Evolutionary conservation across 305 asterid genomes (phyloP), one percentile per base, ranked within the genome.

Genomic region (Plantago rigida): DNA sequence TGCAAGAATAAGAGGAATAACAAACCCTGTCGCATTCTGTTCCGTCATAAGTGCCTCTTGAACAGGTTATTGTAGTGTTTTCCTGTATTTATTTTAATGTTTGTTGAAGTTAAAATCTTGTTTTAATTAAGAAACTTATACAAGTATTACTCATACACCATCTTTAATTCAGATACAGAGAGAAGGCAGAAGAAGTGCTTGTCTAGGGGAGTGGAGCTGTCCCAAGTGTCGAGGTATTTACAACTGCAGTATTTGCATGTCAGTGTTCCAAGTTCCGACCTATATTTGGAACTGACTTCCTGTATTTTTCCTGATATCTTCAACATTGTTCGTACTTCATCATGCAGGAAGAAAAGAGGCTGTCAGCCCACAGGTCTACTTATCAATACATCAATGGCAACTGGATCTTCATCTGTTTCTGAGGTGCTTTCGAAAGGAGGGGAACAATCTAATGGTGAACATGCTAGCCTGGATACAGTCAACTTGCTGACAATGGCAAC

Each of bases 211-310:
- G 29, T 90, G 96, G 96, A 67, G 41, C 63, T 90, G 96, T 70
- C 97, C 96, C 49, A 87, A 74, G 75, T 90, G 97, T 67, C 79
- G 81, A 62, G 95, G 86, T 62, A 79, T 80, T 68, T 89, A 96
- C 78, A 87, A 89, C 73, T 89, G 97, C 74, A 89, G 96, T 68
- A 39, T 72, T 11, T 89, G 97, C 86, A 80, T 77, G 97, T 85
- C 61, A 81, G 81, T 68, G 14, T 51, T 59, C 59, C 26, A 22
- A 22, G 26, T 22, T 22, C 56, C 26, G n/a, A 44, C 22, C 44
- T 66, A 45, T 65, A 22, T 59, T 68, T 36, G n/a, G 6, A 11
- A 13, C 34, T 17, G 3, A 17, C 19, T 1, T 66, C 15, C 13
- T 24, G 4, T 69, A 46, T 22, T 52, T 47, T 58, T 31, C 59